A percentile compares a stretch with the other conserved stretches of the same genome.
phyloP scores from a whole-genome alignment of 2,329 filamentous ascomycete species.

The Sclerotiophoma versabilis region DNA sequence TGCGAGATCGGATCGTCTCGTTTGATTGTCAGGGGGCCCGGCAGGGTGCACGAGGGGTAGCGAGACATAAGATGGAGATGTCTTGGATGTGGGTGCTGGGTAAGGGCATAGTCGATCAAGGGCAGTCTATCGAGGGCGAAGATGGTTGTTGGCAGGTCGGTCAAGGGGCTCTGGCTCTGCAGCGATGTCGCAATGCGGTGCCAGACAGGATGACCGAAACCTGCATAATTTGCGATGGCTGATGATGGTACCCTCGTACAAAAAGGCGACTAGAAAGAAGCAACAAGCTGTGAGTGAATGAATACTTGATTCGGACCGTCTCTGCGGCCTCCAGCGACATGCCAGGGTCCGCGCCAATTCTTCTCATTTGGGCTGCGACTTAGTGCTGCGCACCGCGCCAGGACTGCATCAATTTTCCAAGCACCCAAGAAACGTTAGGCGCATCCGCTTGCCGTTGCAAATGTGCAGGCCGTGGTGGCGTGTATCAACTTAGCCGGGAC shows the following conservation, averaged over 20 bases:
- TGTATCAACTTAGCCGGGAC: conserved; percentile 8
- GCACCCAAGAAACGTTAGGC: conserved; percentile 1
- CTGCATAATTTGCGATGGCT: conserved; percentile 3
- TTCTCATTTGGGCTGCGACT: background rate
- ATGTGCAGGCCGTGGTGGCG: background rate
- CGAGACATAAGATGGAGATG: background rate
- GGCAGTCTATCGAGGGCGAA: background rate
- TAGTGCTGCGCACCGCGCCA: background rate
- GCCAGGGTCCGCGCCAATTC: background rate
- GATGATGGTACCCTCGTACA: conserved; percentile 6
- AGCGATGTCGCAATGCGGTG: background rate
- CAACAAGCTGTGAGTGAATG: background rate
- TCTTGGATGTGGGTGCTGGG: background rate
- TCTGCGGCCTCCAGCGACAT: conserved; percentile 10
- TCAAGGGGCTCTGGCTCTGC: background rate
- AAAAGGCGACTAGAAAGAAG: background rate
- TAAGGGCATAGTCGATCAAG: background rate
- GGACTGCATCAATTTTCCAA: conserved; percentile 4
- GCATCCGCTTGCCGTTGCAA: conserved; percentile 1
- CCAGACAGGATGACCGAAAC: conserved; percentile 3
- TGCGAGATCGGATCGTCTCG: background rate
- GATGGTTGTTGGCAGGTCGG: background rate
- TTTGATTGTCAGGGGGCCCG: background rate
- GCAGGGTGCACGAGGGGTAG: background rate
- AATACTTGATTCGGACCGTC: conserved; percentile 9